phyloP scores from a whole-genome alignment of 2,329 filamentous ascomycete species.

The Hypomyces perniciosus region DNA sequence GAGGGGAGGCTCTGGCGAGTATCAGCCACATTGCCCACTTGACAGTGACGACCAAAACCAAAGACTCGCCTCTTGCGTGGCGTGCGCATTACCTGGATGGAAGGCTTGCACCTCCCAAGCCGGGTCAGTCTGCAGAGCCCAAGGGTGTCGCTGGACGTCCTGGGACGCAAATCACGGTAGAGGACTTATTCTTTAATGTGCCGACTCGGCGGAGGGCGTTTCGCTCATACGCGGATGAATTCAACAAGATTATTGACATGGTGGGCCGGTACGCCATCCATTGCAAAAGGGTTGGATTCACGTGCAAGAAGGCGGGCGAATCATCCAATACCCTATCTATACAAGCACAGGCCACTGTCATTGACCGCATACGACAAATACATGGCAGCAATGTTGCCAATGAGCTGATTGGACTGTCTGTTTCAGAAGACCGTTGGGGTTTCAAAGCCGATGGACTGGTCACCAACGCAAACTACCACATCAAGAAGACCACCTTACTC shows the following conservation, averaged over 20 bases:
- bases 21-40: constrained; percentile 98
- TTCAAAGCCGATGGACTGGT: constrained; percentile 77
- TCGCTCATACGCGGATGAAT: constrained; percentile 86
- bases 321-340: constrained; percentile 76
- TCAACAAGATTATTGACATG: constrained; percentile 94
- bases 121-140: constrained; percentile 78
- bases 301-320: constrained; percentile 94
- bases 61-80: constrained; percentile 83
- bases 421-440: constrained; percentile 70
- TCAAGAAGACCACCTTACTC: constrained; percentile 80
- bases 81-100: constrained; percentile 82
- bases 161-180: constrained; percentile 92
- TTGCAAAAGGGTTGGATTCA: constrained; percentile 85
- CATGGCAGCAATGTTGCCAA: constrained; percentile 80
- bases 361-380: constrained; percentile 85
- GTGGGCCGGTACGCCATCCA: constrained; percentile 92
- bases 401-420: constrained; percentile 73
- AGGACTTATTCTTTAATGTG: constrained; percentile 96
- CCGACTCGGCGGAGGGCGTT: constrained; percentile 85
- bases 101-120: constrained; percentile 74
- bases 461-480: constrained; percentile 91
- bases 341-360: constrained; percentile 61
- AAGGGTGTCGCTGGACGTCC: constrained; percentile 80
- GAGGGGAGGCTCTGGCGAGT: constrained; percentile 90
- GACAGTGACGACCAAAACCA: constrained; percentile 88